Evolutionary conservation across 2,329 filamentous ascomycete genomes (phyloP).

Genomic region (Monosporascus sp.): DNA sequence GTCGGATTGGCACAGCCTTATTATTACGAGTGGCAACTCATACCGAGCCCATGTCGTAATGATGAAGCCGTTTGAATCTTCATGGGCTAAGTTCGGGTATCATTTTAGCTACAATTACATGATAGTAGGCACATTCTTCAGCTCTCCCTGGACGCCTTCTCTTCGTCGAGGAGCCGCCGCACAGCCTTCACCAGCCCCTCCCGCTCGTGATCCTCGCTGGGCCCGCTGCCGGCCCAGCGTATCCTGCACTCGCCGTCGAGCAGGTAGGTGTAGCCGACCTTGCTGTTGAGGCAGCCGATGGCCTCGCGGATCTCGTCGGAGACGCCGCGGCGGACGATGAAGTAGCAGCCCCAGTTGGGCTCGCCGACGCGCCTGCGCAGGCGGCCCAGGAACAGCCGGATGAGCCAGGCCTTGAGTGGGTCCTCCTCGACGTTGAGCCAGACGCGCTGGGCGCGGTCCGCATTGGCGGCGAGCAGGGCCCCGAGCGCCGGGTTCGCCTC

Average conservation of each 20-base stretch:
- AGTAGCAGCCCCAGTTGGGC: constrained; percentile 55
- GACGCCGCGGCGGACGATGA: constrained; percentile 53
- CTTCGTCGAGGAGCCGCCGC: constrained; percentile 56
- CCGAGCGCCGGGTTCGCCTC: constrained; percentile 66
- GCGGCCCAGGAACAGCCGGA: constrained; percentile 50
- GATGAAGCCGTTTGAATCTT: not conserved
- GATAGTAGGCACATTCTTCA: constrained; percentile 6
- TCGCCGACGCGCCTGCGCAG: constrained; percentile 45
- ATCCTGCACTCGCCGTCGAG: constrained; percentile 84
- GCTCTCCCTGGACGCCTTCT: constrained; percentile 28
- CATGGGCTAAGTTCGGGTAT: constrained; percentile 11
- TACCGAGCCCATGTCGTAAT: not conserved
- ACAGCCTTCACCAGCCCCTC: constrained; percentile 62
- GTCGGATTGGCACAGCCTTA: too few relatives aligned
- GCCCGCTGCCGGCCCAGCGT: constrained; percentile 84
- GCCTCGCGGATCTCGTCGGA: constrained; percentile 57
- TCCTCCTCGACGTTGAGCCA: constrained; percentile 88
- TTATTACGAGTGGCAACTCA: too few relatives aligned
- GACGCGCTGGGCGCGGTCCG: constrained; percentile 65
- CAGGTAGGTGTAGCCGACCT: constrained; percentile 91
- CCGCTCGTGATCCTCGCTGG: constrained; percentile 59
- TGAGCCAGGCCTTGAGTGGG: constrained; percentile 55
- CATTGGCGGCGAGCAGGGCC: constrained; percentile 49
- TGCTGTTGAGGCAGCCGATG: constrained; percentile 74
- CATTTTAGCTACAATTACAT: constrained; percentile 9